Conservation (phyloP, 371 early-diverging fungal species). For the Pancytospora philotis region DNA sequence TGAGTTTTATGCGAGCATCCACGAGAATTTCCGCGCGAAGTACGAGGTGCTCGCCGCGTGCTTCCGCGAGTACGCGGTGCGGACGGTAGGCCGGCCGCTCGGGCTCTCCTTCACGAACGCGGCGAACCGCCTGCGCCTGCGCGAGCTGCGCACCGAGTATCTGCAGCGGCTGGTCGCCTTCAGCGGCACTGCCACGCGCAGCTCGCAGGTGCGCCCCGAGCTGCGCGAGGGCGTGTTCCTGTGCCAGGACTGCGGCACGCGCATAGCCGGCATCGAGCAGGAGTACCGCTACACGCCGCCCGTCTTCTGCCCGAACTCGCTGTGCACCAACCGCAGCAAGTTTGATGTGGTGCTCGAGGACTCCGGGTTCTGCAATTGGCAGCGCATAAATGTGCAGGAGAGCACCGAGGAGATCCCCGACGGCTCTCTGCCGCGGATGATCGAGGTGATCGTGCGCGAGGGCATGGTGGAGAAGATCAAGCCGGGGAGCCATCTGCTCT, state of each 20-base stretch:
- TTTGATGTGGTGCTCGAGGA: constrained; percentile 74
- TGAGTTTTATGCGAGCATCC: constrained; percentile 3
- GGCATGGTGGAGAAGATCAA: constrained; percentile 87
- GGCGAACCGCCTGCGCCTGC: constrained; percentile 51
- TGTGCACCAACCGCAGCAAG: constrained; percentile 72
- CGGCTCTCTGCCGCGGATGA: constrained; percentile 86
- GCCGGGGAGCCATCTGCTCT: constrained; percentile 81
- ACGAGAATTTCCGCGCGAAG: constrained; percentile 11
- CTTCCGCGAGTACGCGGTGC: constrained; percentile 19
- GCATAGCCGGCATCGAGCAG: constrained; percentile 75
- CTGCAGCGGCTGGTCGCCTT: constrained; percentile 76
- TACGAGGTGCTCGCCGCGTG: constrained; percentile 5
- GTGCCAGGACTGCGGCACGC: constrained; percentile 73
- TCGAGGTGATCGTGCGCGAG: constrained; percentile 87
- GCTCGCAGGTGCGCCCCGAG: constrained; percentile 92
- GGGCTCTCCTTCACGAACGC: constrained; percentile 39
- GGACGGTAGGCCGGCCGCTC: constrained; percentile 18
- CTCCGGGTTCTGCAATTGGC: constrained; percentile 89
- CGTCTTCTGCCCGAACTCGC: constrained; percentile 72
- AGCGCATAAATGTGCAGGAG: constrained; percentile 90
- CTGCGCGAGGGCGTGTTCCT: constrained; percentile 76
- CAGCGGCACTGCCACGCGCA: constrained; percentile 89
- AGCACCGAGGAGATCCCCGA: constrained; percentile 86
- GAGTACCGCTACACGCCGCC: constrained; percentile 93
- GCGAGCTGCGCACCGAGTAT: constrained; percentile 72